A percentile compares a stretch with the other conserved stretches of the same genome.
Conservation (phyloP, 495 filamentous ascomycete genomes). For the Penicillium dipodomyicola region DNA sequence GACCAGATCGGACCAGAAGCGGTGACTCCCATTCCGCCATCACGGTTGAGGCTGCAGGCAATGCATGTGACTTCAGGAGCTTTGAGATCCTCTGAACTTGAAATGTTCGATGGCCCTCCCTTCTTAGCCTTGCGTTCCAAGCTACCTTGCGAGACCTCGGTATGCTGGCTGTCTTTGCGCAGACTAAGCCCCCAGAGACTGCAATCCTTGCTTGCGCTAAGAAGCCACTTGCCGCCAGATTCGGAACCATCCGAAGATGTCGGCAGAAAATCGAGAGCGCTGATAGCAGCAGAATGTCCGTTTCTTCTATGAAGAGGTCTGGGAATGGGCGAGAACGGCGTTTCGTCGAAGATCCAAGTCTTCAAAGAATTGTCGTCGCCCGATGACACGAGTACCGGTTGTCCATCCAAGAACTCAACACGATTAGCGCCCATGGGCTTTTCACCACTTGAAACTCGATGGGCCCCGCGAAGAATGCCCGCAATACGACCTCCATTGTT, state of each 20-base stretch:
- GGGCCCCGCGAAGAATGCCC: conserved; percentile 79
- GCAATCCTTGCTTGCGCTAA: conserved; percentile 82
- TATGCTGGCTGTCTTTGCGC: conserved; percentile 88
- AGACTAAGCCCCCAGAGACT: conserved; percentile 95
- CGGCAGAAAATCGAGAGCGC: conserved; percentile 75
- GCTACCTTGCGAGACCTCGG: conserved; percentile 86
- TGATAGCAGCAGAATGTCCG: conserved; percentile 85
- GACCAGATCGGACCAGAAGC: conserved; percentile 74
- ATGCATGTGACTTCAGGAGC: conserved; percentile 87
- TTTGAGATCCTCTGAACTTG: conserved; percentile 64
- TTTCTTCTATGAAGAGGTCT: conserved; percentile 77
- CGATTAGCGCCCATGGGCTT: conserved; percentile 64
- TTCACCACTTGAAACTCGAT: conserved; percentile 63
- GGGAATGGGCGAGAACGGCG: conserved; percentile 79
- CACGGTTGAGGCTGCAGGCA: conserved; percentile 84
- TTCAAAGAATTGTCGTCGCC: conserved; percentile 91
- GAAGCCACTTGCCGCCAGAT: conserved; percentile 85
- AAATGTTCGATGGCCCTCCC: conserved; percentile 56
- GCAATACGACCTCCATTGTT: conserved; percentile 79
- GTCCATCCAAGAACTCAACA: conserved; percentile 86
- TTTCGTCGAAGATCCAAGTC: conserved; percentile 91
- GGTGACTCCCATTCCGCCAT: conserved; percentile 82
- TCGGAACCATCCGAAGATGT: conserved; percentile 85
- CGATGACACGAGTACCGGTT: conserved; percentile 84
- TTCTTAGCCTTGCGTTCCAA: conserved; percentile 83